Base-by-base conservation (phyloP, 768 basidiomycete genomes). In the Suillus subaureus region DNA sequence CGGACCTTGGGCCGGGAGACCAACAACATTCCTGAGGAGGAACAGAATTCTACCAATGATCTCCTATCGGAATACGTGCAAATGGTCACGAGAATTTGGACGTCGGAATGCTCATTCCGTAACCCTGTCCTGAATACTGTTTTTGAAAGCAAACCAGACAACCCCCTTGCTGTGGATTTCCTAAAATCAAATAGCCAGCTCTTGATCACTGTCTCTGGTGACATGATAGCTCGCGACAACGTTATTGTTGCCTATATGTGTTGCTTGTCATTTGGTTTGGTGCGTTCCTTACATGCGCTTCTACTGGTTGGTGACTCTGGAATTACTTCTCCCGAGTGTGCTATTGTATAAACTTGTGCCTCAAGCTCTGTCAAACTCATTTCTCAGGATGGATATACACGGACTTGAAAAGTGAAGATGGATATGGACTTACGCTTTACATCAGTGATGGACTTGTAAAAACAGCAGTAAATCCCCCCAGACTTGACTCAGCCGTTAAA, bases 241-340 rank as follows among this genome's bases (percentile, higher is more conserved):
- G 92, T 89, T 68, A 82, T 87, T 63, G 76, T 92, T 71, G 88
- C 84, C 65, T 70, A 90, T 90, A 71, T 80, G 89, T 85, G 49
- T 6, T 43, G 12, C 4, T 23, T 37, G 16, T n/a, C 21, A 40
- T 62, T 6, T 18, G 7, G 15, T 26, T 23, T 28, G 1, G 13
- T 54, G 5, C 9, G n/a, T 56, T 31, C 26, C 40, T 9, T 28
- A 31, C 45, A n/a, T 66, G 12, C 61, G 64, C 47, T 57, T 16
- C 62, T 64, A 90, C 89, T 89, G 45, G 78, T 88, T 68, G 90
- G 90, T 31, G 84, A 89, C 70, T 89, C 88, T n/a, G 91, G 90
- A 11, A 86, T 92, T 66, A 68, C 74, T 9, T 88, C 85, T 70
- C 84, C 84, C 0, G 21, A 76, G 43, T 92, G 92, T 72, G 85